These are phyloP conservation scores for Phaeomoniella chlamydospora DNA, from an alignment of 2,329 filamentous ascomycete species.

Conservation along the genomic window DNA sequence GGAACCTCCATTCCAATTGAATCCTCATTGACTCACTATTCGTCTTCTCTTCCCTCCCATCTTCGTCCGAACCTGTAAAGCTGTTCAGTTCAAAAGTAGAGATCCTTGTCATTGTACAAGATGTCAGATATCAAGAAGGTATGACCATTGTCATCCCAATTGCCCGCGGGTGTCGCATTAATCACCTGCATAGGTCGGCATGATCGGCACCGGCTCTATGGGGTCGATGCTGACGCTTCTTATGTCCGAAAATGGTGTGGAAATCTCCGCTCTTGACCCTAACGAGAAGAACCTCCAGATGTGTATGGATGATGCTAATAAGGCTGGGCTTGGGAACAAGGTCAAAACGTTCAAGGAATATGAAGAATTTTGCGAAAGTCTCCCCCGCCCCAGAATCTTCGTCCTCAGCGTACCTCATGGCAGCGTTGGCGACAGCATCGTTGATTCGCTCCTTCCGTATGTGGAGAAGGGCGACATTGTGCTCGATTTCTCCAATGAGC, in stretches of 20 bases:
- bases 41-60: too few relatives aligned
- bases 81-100: too few relatives aligned
- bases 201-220: slow-evolving; percentile 40
- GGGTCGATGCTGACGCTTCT: slow-evolving; percentile 45
- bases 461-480: slow-evolving; percentile 50
- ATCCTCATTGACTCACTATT: too few relatives aligned
- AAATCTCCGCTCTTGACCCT: slow-evolving; percentile 41
- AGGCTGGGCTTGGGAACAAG: slow-evolving; percentile 14
- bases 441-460: slow-evolving; percentile 18
- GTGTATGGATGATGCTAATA: slow-evolving; percentile 19
- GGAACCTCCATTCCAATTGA: too few relatives aligned
- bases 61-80: too few relatives aligned
- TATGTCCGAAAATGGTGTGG: slow-evolving; percentile 40
- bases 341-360: slow-evolving; percentile 27
- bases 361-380: slow-evolving; percentile 32
- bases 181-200: slow-evolving; percentile 7
- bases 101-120: too few relatives aligned
- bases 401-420: slow-evolving; percentile 39
- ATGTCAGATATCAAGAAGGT: slow-evolving; percentile 1
- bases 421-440: slow-evolving; percentile 20
- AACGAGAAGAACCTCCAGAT: slow-evolving; percentile 32
- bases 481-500: slow-evolving; percentile 54
- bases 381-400: slow-evolving; percentile 34
- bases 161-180: neutral
- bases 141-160: neutral